These are phyloP conservation scores for Plenodomus tracheiphilus DNA, from an alignment of 2,329 filamentous ascomycete genomes.

Conservation along the genomic window DNA sequence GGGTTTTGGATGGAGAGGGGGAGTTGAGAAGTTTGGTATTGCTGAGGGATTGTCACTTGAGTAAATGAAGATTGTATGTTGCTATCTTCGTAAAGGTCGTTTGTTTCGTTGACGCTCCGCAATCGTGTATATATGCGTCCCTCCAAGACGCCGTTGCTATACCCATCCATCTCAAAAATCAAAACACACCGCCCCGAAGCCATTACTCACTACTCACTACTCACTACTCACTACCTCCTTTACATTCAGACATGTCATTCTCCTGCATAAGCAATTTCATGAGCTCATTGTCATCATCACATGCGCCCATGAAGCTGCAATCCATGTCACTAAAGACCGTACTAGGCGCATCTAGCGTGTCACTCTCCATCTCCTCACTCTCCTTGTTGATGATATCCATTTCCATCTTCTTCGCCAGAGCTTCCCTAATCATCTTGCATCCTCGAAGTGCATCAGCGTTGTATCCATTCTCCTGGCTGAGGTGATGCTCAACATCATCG, in stretches of 20 bases:
- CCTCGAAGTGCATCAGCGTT: constrained; percentile 20
- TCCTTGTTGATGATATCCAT: not conserved
- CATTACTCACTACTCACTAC: not conserved
- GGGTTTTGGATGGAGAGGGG: not conserved
- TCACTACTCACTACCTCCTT: not conserved
- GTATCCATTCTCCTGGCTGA: constrained; percentile 8
- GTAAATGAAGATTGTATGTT: not conserved
- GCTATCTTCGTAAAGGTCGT: no score
- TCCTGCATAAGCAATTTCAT: constrained; percentile 17
- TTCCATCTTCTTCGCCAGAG: not conserved
- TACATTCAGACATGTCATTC: not conserved
- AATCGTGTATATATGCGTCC: not conserved
- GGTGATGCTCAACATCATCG: constrained; percentile 20
- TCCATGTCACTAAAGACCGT: not conserved
- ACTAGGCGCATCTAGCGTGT: constrained; percentile 5
- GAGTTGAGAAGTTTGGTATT: not conserved
- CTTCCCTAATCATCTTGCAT: constrained; percentile 22
- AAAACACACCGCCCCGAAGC: no score
- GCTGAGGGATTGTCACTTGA: no score
- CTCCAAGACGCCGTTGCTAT: not conserved
- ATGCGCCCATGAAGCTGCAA: constrained; percentile 1
- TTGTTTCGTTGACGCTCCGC: no score
- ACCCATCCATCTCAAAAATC: not conserved
- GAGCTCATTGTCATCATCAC: constrained; percentile 5
- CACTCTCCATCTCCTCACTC: not conserved